Percentiles rank a stretch among this genome's conserved stretches.
These are phyloP conservation scores for Cydonia oblonga DNA, from an alignment of 331 rosid species.

Conservation along the genomic window DNA sequence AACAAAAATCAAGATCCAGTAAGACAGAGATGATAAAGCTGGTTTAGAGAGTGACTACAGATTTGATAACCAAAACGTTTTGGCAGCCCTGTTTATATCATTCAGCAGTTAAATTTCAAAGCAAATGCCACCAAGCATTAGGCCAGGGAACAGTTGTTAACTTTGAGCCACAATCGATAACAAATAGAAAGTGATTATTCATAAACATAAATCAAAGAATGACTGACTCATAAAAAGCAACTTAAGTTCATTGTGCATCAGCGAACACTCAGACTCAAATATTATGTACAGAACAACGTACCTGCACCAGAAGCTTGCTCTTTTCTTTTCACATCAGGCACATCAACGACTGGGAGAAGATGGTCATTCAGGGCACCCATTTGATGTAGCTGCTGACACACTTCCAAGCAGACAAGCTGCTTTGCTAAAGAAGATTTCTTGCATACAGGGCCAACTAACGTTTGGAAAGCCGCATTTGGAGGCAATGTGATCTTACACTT, in stretches of 20 bases:
- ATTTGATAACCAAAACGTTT: neutral
- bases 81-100: neutral
- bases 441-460: slow-evolving; percentile 52
- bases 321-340: slow-evolving; percentile 26
- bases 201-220: slow-evolving; percentile 1
- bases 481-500: slow-evolving; percentile 56
- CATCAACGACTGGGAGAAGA: slow-evolving; percentile 45
- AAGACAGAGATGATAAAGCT: neutral
- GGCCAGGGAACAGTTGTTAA: neutral
- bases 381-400: slow-evolving; percentile 79
- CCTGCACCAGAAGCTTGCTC: slow-evolving; percentile 57
- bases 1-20: neutral
- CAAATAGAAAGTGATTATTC: neutral
- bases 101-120: neutral
- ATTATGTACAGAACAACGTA: slow-evolving; percentile 9
- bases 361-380: slow-evolving; percentile 72
- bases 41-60: neutral
- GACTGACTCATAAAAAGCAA: neutral
- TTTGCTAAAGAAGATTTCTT: slow-evolving; percentile 45
- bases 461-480: slow-evolving; percentile 66
- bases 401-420: slow-evolving; percentile 83
- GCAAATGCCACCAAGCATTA: neutral
- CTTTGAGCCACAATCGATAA: neutral
- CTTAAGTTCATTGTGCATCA: neutral
- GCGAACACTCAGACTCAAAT: neutral